These are phyloP conservation scores for Dentiscutata heterogama DNA, from an alignment of 371 early-diverging fungal genomes.

Conservation along the genomic window DNA sequence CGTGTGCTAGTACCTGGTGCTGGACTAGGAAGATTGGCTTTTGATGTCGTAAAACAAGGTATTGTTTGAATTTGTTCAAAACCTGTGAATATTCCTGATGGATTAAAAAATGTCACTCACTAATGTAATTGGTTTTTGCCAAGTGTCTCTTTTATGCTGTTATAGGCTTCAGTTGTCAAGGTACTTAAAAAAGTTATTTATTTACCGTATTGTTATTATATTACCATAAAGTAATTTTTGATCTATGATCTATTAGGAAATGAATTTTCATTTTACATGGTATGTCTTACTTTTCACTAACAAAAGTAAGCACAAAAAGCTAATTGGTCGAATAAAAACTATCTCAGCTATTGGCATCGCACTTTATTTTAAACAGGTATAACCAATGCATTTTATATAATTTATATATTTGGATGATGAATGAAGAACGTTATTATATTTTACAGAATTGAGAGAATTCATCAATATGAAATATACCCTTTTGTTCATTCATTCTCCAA, in stretches of 20 bases:
- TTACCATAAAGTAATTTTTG: too few species aligned
- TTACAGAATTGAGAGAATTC: slow-evolving; percentile 52
- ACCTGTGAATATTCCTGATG: neutral
- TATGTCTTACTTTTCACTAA: slow-evolving; percentile 47
- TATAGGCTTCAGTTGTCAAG: slow-evolving; percentile 85
- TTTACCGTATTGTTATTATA: neutral
- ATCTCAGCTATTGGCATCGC: slow-evolving; percentile 79
- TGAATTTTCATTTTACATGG: slow-evolving; percentile 84
- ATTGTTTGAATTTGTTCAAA: slow-evolving; percentile 22
- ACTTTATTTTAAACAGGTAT: slow-evolving; percentile 87
- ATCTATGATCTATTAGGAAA: slow-evolving; percentile 58
- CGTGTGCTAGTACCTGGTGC: slow-evolving; percentile 89
- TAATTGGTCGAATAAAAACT: slow-evolving; percentile 2
- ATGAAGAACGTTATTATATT: neutral
- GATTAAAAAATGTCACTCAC: neutral
- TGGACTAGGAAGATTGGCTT: slow-evolving; percentile 91
- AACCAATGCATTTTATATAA: neutral
- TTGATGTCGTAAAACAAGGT: slow-evolving; percentile 82
- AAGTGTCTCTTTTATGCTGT: neutral
- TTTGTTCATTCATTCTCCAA: slow-evolving; percentile 93
- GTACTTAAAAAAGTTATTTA: slow-evolving; percentile 47
- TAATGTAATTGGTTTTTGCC: slow-evolving; percentile 6
- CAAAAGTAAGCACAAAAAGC: neutral
- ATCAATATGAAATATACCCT: slow-evolving; percentile 84
- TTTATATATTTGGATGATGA: neutral